Evolutionary conservation across 2,329 filamentous ascomycete genomes (phyloP).

Genomic region (Monilinia vaccinii-corymbosi): DNA sequence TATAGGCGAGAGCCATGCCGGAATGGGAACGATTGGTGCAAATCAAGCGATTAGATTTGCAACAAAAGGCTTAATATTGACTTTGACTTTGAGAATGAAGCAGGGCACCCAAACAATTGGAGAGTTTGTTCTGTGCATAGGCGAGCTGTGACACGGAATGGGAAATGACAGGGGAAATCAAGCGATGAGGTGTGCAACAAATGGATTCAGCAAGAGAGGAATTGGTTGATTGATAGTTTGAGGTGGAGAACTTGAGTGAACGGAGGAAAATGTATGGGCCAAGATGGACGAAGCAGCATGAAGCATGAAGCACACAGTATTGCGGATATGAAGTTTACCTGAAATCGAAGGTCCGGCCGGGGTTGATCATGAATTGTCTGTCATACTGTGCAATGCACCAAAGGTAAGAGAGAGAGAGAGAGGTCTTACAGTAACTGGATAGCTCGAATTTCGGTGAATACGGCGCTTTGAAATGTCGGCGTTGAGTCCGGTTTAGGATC

Average conservation of each 20-base stretch:
- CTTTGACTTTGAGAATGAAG: not conserved
- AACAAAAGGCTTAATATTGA: not conserved
- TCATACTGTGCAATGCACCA: not conserved
- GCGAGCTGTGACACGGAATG: not conserved
- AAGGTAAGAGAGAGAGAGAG: not conserved
- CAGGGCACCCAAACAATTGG: not conserved
- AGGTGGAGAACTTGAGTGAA: not conserved
- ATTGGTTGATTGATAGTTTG: too few relatives aligned
- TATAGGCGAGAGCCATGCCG: not conserved
- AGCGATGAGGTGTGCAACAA: not conserved
- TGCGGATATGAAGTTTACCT: not conserved
- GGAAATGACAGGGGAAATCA: not conserved
- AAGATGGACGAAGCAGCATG: not conserved
- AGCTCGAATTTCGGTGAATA: not conserved
- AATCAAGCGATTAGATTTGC: slow-evolving; percentile 3
- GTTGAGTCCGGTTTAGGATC: not conserved
- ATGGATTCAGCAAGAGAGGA: not conserved
- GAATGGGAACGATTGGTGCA: not conserved
- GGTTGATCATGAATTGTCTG: not conserved
- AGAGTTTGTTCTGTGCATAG: not conserved
- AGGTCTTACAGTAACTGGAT: not conserved
- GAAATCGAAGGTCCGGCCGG: not conserved
- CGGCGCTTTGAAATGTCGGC: not conserved
- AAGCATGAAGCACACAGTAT: not conserved
- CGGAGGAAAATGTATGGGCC: not conserved